Conservation (phyloP, 2,329 filamentous ascomycete genomes). For the Penicillium polonicum region DNA sequence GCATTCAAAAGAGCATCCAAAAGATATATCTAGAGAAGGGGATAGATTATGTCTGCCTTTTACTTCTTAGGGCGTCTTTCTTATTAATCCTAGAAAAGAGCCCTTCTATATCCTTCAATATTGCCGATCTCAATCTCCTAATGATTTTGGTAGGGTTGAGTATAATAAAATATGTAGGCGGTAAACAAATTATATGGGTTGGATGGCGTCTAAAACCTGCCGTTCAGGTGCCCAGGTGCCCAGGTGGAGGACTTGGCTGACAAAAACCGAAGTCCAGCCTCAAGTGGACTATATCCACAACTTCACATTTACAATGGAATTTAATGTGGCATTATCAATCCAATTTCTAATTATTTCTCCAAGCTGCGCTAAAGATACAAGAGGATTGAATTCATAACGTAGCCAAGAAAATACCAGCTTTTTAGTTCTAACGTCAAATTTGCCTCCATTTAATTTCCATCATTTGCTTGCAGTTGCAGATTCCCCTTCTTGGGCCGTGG, state of each 20-base stretch:
- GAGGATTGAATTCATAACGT: background rate
- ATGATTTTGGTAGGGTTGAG: no score
- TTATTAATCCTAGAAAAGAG: no score
- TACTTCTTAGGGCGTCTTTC: no score
- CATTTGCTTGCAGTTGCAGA: conserved; percentile 7
- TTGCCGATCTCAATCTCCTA: no score
- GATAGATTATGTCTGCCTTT: no score
- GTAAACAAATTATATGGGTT: no score
- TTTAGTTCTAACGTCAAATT: background rate
- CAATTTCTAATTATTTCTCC: background rate
- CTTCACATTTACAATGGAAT: background rate
- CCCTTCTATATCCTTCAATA: no score
- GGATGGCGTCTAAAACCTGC: no score
- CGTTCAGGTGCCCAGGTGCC: no score
- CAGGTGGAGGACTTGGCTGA: conserved; percentile 4
- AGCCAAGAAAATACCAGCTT: background rate
- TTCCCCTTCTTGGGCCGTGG: background rate
- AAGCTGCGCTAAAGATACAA: conserved; percentile 5
- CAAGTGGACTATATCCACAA: background rate
- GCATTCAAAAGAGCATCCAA: no score
- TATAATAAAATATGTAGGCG: no score
- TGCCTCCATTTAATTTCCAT: conserved; percentile 7
- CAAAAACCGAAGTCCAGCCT: background rate
- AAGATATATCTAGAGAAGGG: no score
- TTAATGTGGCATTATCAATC: background rate